Evolutionary conservation across 2,329 filamentous ascomycete species (phyloP).

Genomic region (Trichoderma endophyticum): DNA sequence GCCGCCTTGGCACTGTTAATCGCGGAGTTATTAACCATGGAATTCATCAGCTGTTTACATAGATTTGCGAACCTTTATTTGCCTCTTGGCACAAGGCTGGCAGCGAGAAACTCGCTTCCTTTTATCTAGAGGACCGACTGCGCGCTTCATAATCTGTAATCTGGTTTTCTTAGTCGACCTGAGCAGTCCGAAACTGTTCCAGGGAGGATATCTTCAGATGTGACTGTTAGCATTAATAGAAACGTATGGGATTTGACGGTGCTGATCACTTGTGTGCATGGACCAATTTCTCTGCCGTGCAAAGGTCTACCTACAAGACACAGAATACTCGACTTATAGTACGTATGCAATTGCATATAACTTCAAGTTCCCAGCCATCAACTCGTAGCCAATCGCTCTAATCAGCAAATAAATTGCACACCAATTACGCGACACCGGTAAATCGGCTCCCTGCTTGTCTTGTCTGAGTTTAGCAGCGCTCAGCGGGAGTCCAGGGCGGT

Average conservation of each 20-base stretch:
- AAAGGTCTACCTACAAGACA: neutral
- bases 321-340: neutral
- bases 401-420: neutral
- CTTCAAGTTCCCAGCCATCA: neutral
- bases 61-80: slow-evolving; percentile 26
- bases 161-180: too few species aligned
- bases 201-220: neutral
- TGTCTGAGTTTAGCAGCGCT: neutral
- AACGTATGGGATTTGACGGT: neutral
- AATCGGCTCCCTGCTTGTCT: neutral
- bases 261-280: neutral
- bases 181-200: too few species aligned
- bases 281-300: neutral
- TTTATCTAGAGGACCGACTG: slow-evolving; percentile 28
- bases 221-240: neutral
- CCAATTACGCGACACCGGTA: neutral
- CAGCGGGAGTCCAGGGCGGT: neutral
- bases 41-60: neutral
- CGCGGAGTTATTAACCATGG: neutral
- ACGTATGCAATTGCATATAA: neutral
- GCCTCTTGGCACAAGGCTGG: slow-evolving; percentile 26
- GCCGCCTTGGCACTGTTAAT: slow-evolving; percentile 25
- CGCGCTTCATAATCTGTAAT: slow-evolving; percentile 13
- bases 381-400: neutral
- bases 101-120: slow-evolving; percentile 27